phyloP scores from a whole-genome alignment of 441 rosid species.

The Erysimum pusillum region DNA sequence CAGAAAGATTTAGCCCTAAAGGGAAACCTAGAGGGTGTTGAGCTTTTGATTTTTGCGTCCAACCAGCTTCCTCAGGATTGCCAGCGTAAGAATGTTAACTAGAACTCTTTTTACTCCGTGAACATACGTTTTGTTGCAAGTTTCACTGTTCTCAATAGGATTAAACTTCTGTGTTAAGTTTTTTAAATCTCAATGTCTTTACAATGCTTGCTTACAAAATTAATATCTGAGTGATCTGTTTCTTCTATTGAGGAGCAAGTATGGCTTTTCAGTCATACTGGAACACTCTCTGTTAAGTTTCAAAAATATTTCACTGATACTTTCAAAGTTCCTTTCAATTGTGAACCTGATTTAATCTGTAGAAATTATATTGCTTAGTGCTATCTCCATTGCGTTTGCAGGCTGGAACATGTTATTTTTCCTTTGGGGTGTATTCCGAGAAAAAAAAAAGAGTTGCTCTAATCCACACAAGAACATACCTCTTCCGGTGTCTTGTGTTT shows the following conservation, averaged over 20 bases:
- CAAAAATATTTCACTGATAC: slow-evolving; percentile 2
- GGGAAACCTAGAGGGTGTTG: slow-evolving; percentile 78
- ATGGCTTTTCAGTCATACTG: slow-evolving; percentile 14
- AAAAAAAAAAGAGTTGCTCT: slow-evolving; percentile 55
- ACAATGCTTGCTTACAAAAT: slow-evolving; percentile 23
- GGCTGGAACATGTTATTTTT: slow-evolving; percentile 94
- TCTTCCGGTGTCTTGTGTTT: slow-evolving; percentile 47
- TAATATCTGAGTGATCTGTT: slow-evolving; percentile 16
- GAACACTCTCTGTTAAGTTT: slow-evolving; percentile 6
- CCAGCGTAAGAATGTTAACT: slow-evolving; percentile 72
- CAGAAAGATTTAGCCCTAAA: slow-evolving; percentile 87
- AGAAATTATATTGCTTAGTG: slow-evolving; percentile 24
- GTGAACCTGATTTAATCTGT: slow-evolving; percentile 13
- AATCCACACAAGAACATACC: slow-evolving; percentile 52
- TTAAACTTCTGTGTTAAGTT: slow-evolving; percentile 8
- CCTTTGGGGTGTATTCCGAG: slow-evolving; percentile 96
- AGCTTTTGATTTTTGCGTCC: slow-evolving; percentile 89
- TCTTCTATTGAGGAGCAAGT: slow-evolving; percentile 42
- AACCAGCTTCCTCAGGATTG: slow-evolving; percentile 84
- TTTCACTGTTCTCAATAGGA: slow-evolving; percentile 14
- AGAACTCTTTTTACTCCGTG: slow-evolving; percentile 27
- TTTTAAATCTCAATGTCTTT: slow-evolving; percentile 12
- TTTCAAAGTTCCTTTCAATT: not conserved
- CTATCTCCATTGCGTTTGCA: slow-evolving; percentile 46
- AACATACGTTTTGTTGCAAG: slow-evolving; percentile 23